Conservation (phyloP, 768 basidiomycete species). For the Krasilnikovozyma curviuscula region DNA sequence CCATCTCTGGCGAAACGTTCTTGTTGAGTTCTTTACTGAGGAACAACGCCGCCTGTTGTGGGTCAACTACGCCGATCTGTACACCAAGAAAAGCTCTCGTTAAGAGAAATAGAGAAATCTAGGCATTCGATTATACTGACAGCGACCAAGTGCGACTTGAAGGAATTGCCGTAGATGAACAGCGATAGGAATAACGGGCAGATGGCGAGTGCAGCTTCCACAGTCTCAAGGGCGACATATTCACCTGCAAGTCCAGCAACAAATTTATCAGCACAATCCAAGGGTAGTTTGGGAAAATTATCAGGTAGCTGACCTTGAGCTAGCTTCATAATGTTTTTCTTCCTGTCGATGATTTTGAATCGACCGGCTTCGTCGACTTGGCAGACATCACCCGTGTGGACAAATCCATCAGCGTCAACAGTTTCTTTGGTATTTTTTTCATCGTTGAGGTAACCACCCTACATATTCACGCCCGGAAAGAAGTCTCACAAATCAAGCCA, state of each 20-base stretch:
- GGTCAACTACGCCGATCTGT: no score
- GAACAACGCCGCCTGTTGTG: no score
- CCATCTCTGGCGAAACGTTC: no score
- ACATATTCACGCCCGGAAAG: conserved; percentile 15
- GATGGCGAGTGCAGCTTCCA: conserved; percentile 60
- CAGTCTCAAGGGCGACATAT: conserved; percentile 91
- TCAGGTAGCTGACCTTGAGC: conserved; percentile 46
- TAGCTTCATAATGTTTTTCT: conserved; percentile 99
- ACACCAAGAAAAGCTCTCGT: no score
- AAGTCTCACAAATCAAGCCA: conserved; percentile 25
- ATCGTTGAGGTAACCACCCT: conserved; percentile 32
- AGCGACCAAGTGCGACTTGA: conserved; percentile 73
- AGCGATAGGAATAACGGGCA: conserved; percentile 55
- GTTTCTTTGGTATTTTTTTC: conserved; percentile 61
- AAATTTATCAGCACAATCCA: no score
- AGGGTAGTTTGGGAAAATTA: neutral
- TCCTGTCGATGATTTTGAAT: conserved; percentile 77
- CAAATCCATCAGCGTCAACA: conserved; percentile 74
- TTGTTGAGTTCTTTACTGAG: no score
- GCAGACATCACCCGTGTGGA: conserved; percentile 73
- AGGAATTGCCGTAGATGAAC: conserved; percentile 73
- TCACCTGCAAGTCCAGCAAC: conserved; percentile 35
- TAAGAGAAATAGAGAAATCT: no score
- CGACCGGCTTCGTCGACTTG: conserved; percentile 60
- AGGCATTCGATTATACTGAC: no score